Conservation (phyloP, 1,284 basidiomycete genomes). For the Grifola frondosa region DNA sequence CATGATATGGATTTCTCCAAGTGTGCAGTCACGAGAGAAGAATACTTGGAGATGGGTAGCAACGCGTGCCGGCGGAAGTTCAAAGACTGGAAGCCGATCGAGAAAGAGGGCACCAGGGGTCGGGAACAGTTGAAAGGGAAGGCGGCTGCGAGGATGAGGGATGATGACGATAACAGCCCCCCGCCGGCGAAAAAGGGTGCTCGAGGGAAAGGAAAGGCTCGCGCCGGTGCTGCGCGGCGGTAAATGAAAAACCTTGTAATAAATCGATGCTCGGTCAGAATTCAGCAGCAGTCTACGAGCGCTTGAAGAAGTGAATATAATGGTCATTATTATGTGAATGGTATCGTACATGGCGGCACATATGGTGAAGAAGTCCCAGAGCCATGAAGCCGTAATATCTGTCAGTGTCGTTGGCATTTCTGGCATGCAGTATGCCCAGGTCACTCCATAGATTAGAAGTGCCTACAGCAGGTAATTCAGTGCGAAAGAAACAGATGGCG, state of each 20-base stretch:
- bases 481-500: too few species aligned
- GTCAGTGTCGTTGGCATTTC: too few species aligned
- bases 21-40: constrained; percentile 66
- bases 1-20: constrained; percentile 50
- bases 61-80: constrained; percentile 73
- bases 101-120: constrained; percentile 17
- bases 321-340: too few species aligned
- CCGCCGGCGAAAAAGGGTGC: constrained; percentile 14
- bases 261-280: not conserved
- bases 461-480: too few species aligned
- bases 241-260: too few species aligned
- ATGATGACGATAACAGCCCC: constrained; percentile 17
- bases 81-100: constrained; percentile 40
- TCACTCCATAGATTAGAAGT: too few species aligned
- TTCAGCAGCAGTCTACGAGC: not conserved
- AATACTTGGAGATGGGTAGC: constrained; percentile 82
- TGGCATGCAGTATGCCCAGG: too few species aligned
- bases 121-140: constrained; percentile 18
- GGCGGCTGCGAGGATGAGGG: constrained; percentile 18
- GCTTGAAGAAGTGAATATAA: too few species aligned
- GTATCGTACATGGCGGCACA: too few species aligned
- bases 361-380: too few species aligned
- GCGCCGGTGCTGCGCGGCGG: constrained; percentile 16
- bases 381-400: too few species aligned
- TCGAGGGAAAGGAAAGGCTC: constrained; percentile 20